Conservation (phyloP, 495 filamentous ascomycete species). For the Tuber magnatum region DNA sequence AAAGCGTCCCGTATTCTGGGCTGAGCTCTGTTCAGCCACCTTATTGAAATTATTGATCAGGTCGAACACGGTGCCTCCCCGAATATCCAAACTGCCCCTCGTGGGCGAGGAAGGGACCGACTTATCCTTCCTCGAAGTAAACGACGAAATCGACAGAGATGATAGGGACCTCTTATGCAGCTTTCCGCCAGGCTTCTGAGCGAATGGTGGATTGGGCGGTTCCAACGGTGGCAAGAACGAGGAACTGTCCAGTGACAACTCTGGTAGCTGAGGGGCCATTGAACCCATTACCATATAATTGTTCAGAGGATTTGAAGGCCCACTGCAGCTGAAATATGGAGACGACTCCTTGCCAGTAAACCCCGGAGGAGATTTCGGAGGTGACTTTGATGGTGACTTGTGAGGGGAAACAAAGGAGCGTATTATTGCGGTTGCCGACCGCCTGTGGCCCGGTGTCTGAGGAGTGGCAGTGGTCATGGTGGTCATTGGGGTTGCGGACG, state of each 20-base stretch:
- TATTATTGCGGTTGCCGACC: slow-evolving; percentile 39
- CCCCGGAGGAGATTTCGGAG: slow-evolving; percentile 30
- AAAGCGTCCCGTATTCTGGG: slow-evolving; percentile 12
- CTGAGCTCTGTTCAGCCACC: slow-evolving; percentile 2
- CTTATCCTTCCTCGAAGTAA: slow-evolving; percentile 35
- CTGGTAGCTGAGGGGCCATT: slow-evolving; percentile 30
- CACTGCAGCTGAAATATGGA: not conserved
- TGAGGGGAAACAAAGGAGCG: slow-evolving; percentile 40
- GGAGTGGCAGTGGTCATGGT: slow-evolving; percentile 25
- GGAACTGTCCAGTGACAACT: slow-evolving; percentile 19
- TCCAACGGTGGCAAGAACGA: slow-evolving; percentile 32
- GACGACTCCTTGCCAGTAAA: not conserved
- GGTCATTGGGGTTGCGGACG: slow-evolving; percentile 18
- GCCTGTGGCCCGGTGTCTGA: slow-evolving; percentile 36
- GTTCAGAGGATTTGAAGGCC: slow-evolving; percentile 35
- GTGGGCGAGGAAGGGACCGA: slow-evolving; percentile 31
- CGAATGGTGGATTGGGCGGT: slow-evolving; percentile 36
- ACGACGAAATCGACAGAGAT: slow-evolving; percentile 36
- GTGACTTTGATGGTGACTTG: slow-evolving; percentile 26
- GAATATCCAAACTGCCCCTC: slow-evolving; percentile 34
- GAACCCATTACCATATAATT: slow-evolving; percentile 33
- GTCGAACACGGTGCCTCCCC: slow-evolving; percentile 24
- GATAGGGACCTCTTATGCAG: slow-evolving; percentile 40
- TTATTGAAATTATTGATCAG: slow-evolving; percentile 21
- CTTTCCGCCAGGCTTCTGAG: slow-evolving; percentile 27